These are phyloP conservation scores for Termitomyces sp. DNA, from an alignment of 768 basidiomycete species.

Conservation along the genomic window DNA sequence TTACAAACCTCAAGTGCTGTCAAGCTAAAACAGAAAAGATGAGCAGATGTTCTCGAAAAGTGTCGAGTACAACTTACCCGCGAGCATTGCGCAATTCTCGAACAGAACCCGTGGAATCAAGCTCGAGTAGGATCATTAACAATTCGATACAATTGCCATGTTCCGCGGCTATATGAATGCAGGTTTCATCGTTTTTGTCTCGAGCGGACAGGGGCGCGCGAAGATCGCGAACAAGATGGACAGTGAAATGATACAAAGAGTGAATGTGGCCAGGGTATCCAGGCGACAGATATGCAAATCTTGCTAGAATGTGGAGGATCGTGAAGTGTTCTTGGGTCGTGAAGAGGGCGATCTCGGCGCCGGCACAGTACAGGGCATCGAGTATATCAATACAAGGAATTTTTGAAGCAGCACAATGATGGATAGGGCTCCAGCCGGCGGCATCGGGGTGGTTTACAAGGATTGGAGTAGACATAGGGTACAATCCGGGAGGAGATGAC, in stretches of 20 bases:
- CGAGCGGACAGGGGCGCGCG: slow-evolving; percentile 64
- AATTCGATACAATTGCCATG: slow-evolving; percentile 64
- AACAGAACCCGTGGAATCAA: slow-evolving; percentile 52
- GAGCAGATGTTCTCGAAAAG: slow-evolving; percentile 1
- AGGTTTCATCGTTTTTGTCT: slow-evolving; percentile 70
- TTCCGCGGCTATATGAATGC: slow-evolving; percentile 78
- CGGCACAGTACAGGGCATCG: slow-evolving; percentile 72
- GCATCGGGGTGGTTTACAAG: slow-evolving; percentile 69
- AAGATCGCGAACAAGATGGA: slow-evolving; percentile 68
- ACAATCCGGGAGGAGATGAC: slow-evolving; percentile 36
- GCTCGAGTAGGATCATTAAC: slow-evolving; percentile 60
- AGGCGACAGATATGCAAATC: slow-evolving; percentile 28
- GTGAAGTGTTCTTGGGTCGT: slow-evolving; percentile 62
- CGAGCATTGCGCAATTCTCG: slow-evolving; percentile 64
- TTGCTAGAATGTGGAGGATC: slow-evolving; percentile 65
- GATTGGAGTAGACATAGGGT: slow-evolving; percentile 43
- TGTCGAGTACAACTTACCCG: slow-evolving; percentile 47
- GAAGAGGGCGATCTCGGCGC: slow-evolving; percentile 71
- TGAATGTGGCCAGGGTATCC: slow-evolving; percentile 30
- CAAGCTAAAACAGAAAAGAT: slow-evolving; percentile 38
- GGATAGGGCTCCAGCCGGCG: slow-evolving; percentile 71
- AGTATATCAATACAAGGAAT: slow-evolving; percentile 59
- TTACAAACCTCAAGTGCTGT: slow-evolving; percentile 67
- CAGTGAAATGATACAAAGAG: slow-evolving; percentile 52
- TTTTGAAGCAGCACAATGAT: slow-evolving; percentile 58